These are phyloP conservation scores for Salix brachista DNA, from an alignment of 345 rosid species.

Conservation along the genomic window DNA sequence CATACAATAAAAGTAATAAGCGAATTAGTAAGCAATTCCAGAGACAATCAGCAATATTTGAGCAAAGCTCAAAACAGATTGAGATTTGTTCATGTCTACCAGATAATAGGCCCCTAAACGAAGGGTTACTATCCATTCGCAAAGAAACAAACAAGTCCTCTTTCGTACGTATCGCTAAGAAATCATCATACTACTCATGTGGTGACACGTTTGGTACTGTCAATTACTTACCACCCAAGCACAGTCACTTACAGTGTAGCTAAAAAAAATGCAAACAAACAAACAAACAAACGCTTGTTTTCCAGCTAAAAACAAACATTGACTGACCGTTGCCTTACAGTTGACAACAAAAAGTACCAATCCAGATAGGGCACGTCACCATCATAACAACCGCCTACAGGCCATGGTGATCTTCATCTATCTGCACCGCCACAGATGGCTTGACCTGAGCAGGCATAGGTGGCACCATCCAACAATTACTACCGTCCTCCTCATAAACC, in stretches of 20 bases:
- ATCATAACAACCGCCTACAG: neutral
- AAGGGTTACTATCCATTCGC: neutral
- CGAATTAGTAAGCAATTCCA: no score
- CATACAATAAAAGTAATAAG: no score
- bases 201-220: no score
- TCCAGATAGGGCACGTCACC: neutral
- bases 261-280: no score
- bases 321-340: neutral
- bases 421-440: slow-evolving; percentile 21
- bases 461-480: slow-evolving; percentile 11
- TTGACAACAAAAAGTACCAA: neutral
- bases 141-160: neutral
- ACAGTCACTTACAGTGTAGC: neutral
- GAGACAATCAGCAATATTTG: no score
- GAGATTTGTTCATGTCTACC: neutral
- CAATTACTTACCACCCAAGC: no score
- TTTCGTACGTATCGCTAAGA: no score
- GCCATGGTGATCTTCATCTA: slow-evolving; percentile 38
- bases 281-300: no score
- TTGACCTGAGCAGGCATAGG: slow-evolving; percentile 16
- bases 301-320: neutral
- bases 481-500: slow-evolving; percentile 5
- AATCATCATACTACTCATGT: neutral
- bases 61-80: neutral
- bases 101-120: no score